Base-by-base conservation (phyloP, 345 rosid species). In the Sonneratia caseolaris region DNA sequence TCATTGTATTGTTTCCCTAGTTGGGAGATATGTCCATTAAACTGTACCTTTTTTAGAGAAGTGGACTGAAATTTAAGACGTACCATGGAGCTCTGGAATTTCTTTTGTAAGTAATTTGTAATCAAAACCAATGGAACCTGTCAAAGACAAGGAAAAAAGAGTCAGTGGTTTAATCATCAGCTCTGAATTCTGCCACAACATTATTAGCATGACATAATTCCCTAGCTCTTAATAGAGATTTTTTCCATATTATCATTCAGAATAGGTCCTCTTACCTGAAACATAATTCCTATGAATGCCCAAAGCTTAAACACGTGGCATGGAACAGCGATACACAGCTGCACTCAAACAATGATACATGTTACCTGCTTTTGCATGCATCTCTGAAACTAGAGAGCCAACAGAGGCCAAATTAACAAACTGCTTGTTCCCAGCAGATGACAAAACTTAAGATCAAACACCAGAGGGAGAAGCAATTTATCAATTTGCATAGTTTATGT, bases 241-340 rank as follows among this genome's bases (percentile, higher is more conserved):
- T 57, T 21, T 59, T 24, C 12, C 10, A 15, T 42, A 62, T 49
- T 36, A 3, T 43, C 11, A 19, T 57, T 32, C 55, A 43, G 51
- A 57, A 57, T n/a, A 40, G 42, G 40, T 7, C 7, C 27, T 64
- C 70, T 65, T 79, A 96, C 99, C 97, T 92, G 99, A 80, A 96
- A 80, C 99, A 96, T 91, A 18, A 96, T 92, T 48, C 98, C 99
- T 19, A 89, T 77, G 75, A 88, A 92, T 72, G 99, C 98, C 99
- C 99, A 96, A 38, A 86, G 79, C 80, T 91, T 91, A 80, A 91
- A 96, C 40, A 96, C 79, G 80, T 85, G 97, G 82, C 97, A 92
- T 62, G 99, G 99, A 72, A 96, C 96, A 38, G 97, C 99, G 68
- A 92, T 89, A 75, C 97, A 96, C 75, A 96, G 73, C 99, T 96